Evolutionary conservation across 2,329 filamentous ascomycete species (phyloP), one percentile per base, ranked within the genome.

Genomic region (Exserohilum turcica): DNA sequence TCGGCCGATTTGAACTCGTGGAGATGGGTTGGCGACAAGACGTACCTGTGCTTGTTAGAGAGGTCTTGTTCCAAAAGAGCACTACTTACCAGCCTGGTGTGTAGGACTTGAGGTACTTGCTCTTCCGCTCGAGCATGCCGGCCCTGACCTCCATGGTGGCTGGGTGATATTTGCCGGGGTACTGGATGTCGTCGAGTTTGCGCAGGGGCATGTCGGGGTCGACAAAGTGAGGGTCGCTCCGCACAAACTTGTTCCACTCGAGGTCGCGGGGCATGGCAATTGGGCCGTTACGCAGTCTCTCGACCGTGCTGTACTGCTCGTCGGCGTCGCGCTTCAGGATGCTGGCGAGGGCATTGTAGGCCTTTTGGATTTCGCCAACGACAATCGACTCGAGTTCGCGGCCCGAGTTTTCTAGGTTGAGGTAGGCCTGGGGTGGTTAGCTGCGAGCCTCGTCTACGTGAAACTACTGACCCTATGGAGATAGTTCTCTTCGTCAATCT

Each of bases 1-100:
- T 97, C 93, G 62, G 92, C 91, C n/a, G 92, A 96, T 74, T 96
- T 97, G 84, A 97, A 99, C 77, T 99, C 94, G 78, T 99, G 94
- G 18, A 99, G 83, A 76, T 99, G 94, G 50, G 94, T 97, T 13
- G 94, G 91, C 65, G 94, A 96, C 63, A 99, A 80, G 42, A 97
- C 92, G 75, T 97, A 97, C 91, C 90, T 94, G 53, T 0, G 6
- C 32, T 31, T 40, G 33, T 64, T 48, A 67, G 63, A 40, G 9
- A 29, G 4, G 3, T 13, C 21, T 24, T 6, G 12, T 27, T 4
- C 10, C 15, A 16, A 2, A 21, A 38, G 24, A 9, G 9, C 3
- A 3, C 10, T 13, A 79, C 87, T 77, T 80, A 93, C 92, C 93
- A 97, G 70, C 93, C 93, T 21, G 92, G 90, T 6, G 92, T 94